A percentile compares a stretch with the other conserved stretches of the same genome.
These are phyloP conservation scores for Pyrrhoderma lamaoense DNA, from an alignment of 1,284 basidiomycete species.

Conservation along the genomic window DNA sequence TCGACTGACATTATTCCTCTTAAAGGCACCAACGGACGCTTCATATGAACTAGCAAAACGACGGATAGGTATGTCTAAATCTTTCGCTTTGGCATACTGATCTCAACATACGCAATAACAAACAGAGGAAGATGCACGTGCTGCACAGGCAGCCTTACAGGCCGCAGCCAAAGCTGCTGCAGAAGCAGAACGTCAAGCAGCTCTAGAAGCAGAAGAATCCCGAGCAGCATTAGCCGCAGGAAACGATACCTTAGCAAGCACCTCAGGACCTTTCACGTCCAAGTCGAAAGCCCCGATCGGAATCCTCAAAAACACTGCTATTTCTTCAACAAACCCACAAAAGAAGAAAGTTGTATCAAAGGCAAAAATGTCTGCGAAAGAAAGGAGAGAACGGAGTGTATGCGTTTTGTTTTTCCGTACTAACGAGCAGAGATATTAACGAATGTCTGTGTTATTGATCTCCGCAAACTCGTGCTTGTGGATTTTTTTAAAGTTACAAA, in stretches of 20 bases:
- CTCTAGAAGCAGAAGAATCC: constrained; percentile 23
- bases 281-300: constrained; percentile 35
- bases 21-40: constrained; percentile 54
- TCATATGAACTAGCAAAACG: constrained; percentile 53
- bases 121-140: constrained; percentile 38
- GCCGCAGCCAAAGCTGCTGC: constrained; percentile 23
- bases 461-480: neutral
- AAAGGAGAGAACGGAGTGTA: constrained; percentile 77
- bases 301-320: constrained; percentile 26
- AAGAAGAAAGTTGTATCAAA: constrained; percentile 48
- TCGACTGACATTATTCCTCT: neutral
- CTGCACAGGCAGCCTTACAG: constrained; percentile 31
- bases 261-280: constrained; percentile 23
- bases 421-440: no score
- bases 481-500: constrained; percentile 38
- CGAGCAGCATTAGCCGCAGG: constrained; percentile 26
- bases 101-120: neutral
- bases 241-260: constrained; percentile 31
- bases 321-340: constrained; percentile 22
- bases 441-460: neutral
- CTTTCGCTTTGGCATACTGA: no score
- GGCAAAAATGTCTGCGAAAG: constrained; percentile 66
- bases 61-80: constrained; percentile 45
- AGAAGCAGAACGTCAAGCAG: constrained; percentile 17
- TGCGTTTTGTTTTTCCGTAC: constrained; percentile 19